These are phyloP conservation scores for Sugiyamaella novakii DNA, from an alignment of 1,139 yeast genomes.

Conservation along the genomic window DNA sequence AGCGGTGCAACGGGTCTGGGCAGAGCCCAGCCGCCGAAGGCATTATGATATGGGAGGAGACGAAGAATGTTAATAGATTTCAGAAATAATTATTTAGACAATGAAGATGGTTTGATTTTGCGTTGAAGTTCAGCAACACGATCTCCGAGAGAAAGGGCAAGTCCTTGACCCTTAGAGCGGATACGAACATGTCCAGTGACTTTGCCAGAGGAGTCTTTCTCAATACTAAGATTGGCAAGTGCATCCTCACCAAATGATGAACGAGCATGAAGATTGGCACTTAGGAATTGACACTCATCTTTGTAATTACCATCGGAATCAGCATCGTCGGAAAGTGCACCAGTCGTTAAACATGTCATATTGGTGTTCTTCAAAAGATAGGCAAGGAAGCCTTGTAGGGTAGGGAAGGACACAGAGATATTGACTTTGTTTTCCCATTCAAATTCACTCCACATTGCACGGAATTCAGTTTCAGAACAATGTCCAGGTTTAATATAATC, in stretches of 20 bases:
- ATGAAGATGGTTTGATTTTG: slow-evolving; percentile 21
- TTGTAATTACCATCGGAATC: slow-evolving; percentile 55
- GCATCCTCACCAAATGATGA: slow-evolving; percentile 98
- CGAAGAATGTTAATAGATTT: background rate
- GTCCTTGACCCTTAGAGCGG: slow-evolving; percentile 96
- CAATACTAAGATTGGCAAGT: slow-evolving; percentile 92
- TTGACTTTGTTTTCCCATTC: slow-evolving; percentile 99
- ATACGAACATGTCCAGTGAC: slow-evolving; percentile 95
- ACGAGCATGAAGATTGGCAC: slow-evolving; percentile 91
- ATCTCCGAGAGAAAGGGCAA: slow-evolving; percentile 93
- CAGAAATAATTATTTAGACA: slow-evolving; percentile 7
- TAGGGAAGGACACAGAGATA: slow-evolving; percentile 67
- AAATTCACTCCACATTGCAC: slow-evolving; percentile 98
- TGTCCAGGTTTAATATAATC: slow-evolving; percentile 95
- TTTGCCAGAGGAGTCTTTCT: slow-evolving; percentile 68
- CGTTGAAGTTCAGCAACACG: slow-evolving; percentile 63
- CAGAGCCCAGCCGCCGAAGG: slow-evolving; percentile 12
- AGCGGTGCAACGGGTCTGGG: slow-evolving; percentile 8
- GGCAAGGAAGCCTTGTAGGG: slow-evolving; percentile 78
- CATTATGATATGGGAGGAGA: background rate
- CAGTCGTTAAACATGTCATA: slow-evolving; percentile 92
- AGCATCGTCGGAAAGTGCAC: slow-evolving; percentile 55
- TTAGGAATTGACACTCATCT: slow-evolving; percentile 83
- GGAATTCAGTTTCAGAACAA: slow-evolving; percentile 86
- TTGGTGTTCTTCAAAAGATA: slow-evolving; percentile 81